Percentiles rank a stretch among this genome's conserved stretches.
phyloP scores from a whole-genome alignment of 257 asterid species.

The Solanum clarkiae region DNA sequence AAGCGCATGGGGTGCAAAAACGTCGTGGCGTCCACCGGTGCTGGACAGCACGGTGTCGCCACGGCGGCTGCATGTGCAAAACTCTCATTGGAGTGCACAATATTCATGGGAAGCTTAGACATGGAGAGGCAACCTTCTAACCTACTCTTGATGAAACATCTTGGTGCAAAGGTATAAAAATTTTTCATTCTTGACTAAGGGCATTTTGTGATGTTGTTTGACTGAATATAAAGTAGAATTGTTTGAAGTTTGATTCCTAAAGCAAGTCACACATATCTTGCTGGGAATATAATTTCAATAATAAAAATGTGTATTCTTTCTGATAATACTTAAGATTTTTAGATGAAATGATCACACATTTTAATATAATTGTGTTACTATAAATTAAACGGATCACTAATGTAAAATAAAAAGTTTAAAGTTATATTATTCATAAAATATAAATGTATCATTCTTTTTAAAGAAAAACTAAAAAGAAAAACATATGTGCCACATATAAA shows the following conservation, averaged over 20 bases:
- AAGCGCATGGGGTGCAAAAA: constrained; percentile 44
- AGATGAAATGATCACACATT: too few relatives aligned
- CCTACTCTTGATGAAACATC: constrained; percentile 42
- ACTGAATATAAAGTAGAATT: not conserved
- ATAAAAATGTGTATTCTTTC: too few relatives aligned
- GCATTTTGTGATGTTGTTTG: not conserved
- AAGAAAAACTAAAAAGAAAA: too few relatives aligned
- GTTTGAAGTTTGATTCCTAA: not conserved
- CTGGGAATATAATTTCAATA: too few relatives aligned
- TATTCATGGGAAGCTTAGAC: constrained; percentile 46
- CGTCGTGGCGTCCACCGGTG: constrained; percentile 58
- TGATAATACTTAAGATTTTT: too few relatives aligned
- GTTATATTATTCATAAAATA: too few relatives aligned
- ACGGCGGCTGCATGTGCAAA: constrained; percentile 73
- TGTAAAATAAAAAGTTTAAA: too few relatives aligned
- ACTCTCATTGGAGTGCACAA: constrained; percentile 42
- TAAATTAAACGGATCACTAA: too few relatives aligned
- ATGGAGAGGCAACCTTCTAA: constrained; percentile 50
- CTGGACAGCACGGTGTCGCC: constrained; percentile 82
- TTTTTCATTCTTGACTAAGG: not conserved
- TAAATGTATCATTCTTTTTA: too few relatives aligned
- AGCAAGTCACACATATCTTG: not conserved
- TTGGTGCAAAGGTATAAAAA: constrained; percentile 52
- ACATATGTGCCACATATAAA: too few relatives aligned
- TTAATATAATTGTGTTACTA: too few relatives aligned